Conservation (phyloP, 2,329 filamentous ascomycete genomes). For the Raffaelea ambrosiae region DNA sequence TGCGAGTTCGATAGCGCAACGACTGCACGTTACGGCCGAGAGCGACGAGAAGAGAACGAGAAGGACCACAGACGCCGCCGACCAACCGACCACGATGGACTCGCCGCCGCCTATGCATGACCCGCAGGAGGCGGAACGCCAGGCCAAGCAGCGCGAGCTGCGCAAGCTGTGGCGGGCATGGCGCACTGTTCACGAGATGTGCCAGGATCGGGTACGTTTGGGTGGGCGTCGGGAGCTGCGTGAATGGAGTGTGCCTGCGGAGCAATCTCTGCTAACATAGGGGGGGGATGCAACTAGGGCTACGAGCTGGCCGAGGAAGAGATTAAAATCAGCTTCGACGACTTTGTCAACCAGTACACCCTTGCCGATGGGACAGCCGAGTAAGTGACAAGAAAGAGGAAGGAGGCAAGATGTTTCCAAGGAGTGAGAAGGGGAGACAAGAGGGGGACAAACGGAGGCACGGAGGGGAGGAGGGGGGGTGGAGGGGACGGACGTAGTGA, state of each 20-base stretch:
- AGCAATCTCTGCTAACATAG: too few species aligned
- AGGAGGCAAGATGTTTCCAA: too few species aligned
- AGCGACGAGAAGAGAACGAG: too few species aligned
- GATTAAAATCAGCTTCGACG: conserved; percentile 74
- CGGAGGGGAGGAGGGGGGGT: too few species aligned
- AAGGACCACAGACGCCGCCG: too few species aligned
- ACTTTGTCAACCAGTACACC: conserved; percentile 66
- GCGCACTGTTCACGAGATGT: conserved; percentile 92
- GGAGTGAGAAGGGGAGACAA: conserved; percentile 1
- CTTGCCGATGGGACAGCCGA: conserved; percentile 65
- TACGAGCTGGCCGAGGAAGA: conserved; percentile 90
- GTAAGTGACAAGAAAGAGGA: conserved; percentile 42
- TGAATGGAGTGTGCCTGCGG: too few species aligned
- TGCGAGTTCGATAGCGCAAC: too few species aligned
- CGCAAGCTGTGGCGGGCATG: conserved; percentile 86
- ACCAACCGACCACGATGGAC: too few species aligned
- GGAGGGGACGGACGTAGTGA: too few species aligned
- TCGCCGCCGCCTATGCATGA: conserved; percentile 5
- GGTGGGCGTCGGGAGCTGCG: too few species aligned
- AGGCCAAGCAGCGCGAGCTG: conserved; percentile 40
- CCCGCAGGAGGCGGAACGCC: conserved; percentile 12
- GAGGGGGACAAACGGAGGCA: not conserved
- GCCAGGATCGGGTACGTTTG: conserved; percentile 68
- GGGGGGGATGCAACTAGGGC: conserved; percentile 50
- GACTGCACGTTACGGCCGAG: too few species aligned